Evolutionary conservation across 176 grass and related monocot species (phyloP), one percentile per base, ranked within the genome.

Genomic region (Hordeum vulgare): DNA sequence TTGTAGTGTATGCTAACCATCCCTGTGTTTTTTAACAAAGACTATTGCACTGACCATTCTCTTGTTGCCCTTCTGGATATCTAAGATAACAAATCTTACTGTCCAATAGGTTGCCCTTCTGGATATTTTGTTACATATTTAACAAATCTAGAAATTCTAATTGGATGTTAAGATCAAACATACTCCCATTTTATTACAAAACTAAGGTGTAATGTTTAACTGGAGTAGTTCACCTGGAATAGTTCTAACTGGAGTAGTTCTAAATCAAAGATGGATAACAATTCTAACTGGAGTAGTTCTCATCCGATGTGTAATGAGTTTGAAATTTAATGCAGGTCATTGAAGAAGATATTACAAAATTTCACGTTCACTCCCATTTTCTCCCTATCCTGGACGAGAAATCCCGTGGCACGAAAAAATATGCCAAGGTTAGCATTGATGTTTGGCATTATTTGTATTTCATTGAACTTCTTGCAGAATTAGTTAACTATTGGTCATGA

Each of bases 311-410:
- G 26, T 75, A 33, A 61, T 82, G 25, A 80, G 57, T 71, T 66
- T 76, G 15, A 25, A 70, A 51, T 5, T 15, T 83, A 68, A n/a
- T 71, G 28, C 85, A 98, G 93, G 36, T 98, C 74, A 78, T 98
- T 4, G 76, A 95, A 83, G 90, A 95, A 86, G 96, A 98, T 70
- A 93, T 95, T 86, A 93, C 93, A 79, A 98, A 91, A 86, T 95
- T 94, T 44, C 87, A 95, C 65, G 72, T 93, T 20, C 85, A 28
- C 61, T 88, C 91, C 21, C 82, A 98, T 90, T 88, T 98, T 71
- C 61, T 76, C 70, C 85, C 92, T 82, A 91, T 98, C 29, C 87
- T 98, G 68, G 85, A 93, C 69, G 85, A 93, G 74, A 90, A 82
- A 77, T 78, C 81, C 17, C 18, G 13, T 20, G 41, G 71, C 34